These are phyloP conservation scores for Daphne laureola DNA, from an alignment of 441 rosid genomes.

Conservation along the genomic window DNA sequence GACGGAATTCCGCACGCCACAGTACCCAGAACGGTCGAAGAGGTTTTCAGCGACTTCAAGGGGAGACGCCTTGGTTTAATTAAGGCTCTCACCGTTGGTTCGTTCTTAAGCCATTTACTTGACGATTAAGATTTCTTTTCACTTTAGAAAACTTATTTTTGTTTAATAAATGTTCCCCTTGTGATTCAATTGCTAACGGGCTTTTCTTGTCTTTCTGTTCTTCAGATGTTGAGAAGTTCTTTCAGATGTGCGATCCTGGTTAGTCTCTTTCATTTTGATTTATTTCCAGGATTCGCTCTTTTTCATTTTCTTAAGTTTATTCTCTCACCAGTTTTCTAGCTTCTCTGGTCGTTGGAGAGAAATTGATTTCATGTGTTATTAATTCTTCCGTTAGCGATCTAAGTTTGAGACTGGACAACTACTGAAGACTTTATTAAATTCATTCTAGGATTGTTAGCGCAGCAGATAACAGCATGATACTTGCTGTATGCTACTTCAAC, in stretches of 20 bases:
- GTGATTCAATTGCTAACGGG: slow-evolving; percentile 2
- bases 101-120: slow-evolving; percentile 6
- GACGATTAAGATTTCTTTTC: neutral
- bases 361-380: no score
- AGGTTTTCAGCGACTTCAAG: slow-evolving; percentile 84
- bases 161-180: slow-evolving; percentile 2
- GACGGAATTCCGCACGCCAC: slow-evolving; percentile 58
- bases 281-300: neutral
- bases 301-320: slow-evolving; percentile 17
- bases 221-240: slow-evolving; percentile 86
- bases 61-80: slow-evolving; percentile 90
- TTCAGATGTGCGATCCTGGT: slow-evolving; percentile 95
- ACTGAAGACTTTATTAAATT: no score
- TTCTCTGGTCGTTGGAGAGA: no score
- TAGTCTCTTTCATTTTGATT: slow-evolving; percentile 18
- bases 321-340: no score
- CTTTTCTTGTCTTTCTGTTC: neutral
- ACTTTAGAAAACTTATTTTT: neutral
- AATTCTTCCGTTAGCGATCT: slow-evolving; percentile 37
- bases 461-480: no score
- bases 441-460: no score
- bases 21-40: slow-evolving; percentile 83
- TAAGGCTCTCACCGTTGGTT: slow-evolving; percentile 85
- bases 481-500: no score
- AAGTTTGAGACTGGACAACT: no score